Evolutionary conservation across 83 land plant species (phyloP).

Genomic region (Picea engelmannii): DNA sequence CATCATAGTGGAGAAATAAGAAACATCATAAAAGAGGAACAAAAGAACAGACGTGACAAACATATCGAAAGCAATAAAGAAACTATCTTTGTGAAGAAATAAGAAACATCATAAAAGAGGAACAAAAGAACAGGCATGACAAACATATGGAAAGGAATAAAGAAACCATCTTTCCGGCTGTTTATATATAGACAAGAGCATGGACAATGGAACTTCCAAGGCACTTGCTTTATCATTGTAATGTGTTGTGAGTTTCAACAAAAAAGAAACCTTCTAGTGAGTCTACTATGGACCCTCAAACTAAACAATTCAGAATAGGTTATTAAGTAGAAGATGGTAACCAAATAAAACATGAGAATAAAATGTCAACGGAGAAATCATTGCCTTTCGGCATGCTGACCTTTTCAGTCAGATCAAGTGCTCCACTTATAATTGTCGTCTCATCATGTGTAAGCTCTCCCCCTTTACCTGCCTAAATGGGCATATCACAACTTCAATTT

Average conservation of each 20-base stretch:
- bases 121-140: neutral
- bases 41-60: neutral
- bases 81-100: neutral
- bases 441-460: constrained; percentile 99
- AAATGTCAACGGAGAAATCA: neutral
- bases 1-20: neutral
- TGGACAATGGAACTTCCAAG: neutral
- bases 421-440: constrained; percentile 96
- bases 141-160: neutral
- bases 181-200: neutral
- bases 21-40: neutral
- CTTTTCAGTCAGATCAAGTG: constrained; percentile 95
- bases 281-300: neutral
- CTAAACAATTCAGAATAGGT: neutral
- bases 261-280: neutral
- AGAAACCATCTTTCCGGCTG: neutral
- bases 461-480: constrained; percentile 90
- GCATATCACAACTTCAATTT: neutral
- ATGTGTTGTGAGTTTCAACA: no score
- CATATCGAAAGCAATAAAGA: neutral
- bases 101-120: neutral
- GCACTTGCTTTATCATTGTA: neutral
- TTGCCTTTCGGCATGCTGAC: constrained; percentile 39
- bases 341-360: neutral
- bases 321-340: neutral